Evolutionary conservation across 2,329 filamentous ascomycete genomes (phyloP).

Genomic region (Rutstroemia sp.): DNA sequence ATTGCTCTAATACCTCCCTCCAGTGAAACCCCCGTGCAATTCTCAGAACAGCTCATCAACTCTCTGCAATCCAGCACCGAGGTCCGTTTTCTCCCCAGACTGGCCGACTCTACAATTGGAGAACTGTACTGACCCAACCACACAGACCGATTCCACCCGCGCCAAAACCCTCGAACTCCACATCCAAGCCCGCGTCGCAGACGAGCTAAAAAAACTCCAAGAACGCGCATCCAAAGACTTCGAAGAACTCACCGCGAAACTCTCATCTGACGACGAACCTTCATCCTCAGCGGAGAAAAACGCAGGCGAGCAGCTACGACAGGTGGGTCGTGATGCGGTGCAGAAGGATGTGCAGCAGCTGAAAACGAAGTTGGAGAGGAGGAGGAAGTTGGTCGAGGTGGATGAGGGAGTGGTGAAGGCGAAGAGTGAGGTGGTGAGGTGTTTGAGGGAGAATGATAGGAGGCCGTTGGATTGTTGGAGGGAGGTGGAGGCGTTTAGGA

Average conservation of each 20-base stretch:
- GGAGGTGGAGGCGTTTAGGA: conserved; percentile 87
- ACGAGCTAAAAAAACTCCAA: conserved; percentile 76
- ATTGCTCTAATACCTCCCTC: conserved; percentile 7
- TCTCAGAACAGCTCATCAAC: conserved; percentile 78
- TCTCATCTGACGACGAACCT: conserved; percentile 33
- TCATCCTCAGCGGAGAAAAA: conserved; percentile 13
- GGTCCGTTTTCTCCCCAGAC: conserved; percentile 44
- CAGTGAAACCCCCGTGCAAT: conserved; percentile 55
- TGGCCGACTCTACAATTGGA: background rate
- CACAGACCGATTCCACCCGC: conserved; percentile 84
- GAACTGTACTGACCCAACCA: background rate
- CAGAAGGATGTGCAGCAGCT: conserved; percentile 53
- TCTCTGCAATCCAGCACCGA: conserved; percentile 78
- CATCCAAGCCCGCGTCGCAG: conserved; percentile 77
- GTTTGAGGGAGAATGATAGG: conserved; percentile 76
- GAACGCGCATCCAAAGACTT: conserved; percentile 63
- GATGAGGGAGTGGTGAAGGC: conserved; percentile 68
- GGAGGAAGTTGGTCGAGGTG: conserved; percentile 59
- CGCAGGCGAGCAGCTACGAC: conserved; percentile 28
- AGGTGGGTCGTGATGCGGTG: conserved; percentile 40
- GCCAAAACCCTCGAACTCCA: conserved; percentile 77
- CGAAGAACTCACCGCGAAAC: conserved; percentile 57
- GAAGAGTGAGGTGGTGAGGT: conserved; percentile 68
- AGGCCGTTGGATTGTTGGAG: conserved; percentile 90
- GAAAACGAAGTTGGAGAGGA: conserved; percentile 50